A percentile compares a stretch with the other conserved stretches of the same genome.
These are phyloP conservation scores for Monosporascus sp. DNA, from an alignment of 2,329 filamentous ascomycete species.

Conservation along the genomic window DNA sequence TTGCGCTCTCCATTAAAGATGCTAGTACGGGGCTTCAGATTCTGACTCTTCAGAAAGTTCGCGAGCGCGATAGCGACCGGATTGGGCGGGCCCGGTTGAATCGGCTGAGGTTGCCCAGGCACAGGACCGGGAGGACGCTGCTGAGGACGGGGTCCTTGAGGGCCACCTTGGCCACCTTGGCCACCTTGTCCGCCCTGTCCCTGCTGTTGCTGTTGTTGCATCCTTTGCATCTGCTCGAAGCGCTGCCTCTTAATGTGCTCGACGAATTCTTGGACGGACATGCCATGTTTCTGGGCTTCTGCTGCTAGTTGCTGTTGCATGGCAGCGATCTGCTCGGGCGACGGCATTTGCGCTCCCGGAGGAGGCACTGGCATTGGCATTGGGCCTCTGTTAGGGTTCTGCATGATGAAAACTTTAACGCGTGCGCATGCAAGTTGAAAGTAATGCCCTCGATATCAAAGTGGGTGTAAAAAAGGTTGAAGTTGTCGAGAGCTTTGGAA, in stretches of 20 bases:
- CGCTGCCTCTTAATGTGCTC: constrained; percentile 58
- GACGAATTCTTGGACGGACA: constrained; percentile 81
- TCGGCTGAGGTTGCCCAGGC: constrained; percentile 57
- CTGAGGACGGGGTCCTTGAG: constrained; percentile 15
- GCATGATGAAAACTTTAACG: constrained; percentile 12
- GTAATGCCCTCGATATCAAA: neutral
- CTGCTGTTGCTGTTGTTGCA: constrained; percentile 38
- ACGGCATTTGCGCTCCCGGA: constrained; percentile 46
- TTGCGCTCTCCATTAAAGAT: constrained; percentile 95
- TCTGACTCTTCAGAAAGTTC: constrained; percentile 76
- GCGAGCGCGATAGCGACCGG: constrained; percentile 85
- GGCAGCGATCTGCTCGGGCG: constrained; percentile 75
- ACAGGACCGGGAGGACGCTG: constrained; percentile 29
- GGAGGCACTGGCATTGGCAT: constrained; percentile 23
- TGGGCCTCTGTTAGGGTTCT: constrained; percentile 16
- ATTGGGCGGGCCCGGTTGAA: constrained; percentile 75
- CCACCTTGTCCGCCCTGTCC: constrained; percentile 32
- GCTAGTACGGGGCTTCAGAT: constrained; percentile 83
- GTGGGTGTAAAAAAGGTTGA: neutral
- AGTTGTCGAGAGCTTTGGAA: neutral
- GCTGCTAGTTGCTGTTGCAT: constrained; percentile 79
- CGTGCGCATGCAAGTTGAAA: too few relatives aligned
- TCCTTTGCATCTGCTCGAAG: constrained; percentile 39
- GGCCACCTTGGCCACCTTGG: constrained; percentile 23
- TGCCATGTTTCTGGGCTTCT: constrained; percentile 78